Evolutionary conservation across 345 rosid genomes (phyloP).

Genomic region (Corymbia maculata): DNA sequence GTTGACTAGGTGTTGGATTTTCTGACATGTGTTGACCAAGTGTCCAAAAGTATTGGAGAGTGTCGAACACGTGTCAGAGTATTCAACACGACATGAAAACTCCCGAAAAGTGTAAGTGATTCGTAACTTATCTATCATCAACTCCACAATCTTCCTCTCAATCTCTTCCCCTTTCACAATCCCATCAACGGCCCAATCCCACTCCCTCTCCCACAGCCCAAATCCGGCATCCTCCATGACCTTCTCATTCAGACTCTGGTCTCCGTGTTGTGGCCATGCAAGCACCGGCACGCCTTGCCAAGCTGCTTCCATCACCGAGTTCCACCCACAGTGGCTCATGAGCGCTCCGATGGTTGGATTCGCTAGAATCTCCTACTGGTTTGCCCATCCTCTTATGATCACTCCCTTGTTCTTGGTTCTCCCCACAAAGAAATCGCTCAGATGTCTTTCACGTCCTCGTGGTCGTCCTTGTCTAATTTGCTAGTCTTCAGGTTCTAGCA

Average conservation of each 20-base stretch:
- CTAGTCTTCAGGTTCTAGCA: slow-evolving; percentile 26
- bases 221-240: slow-evolving; percentile 10
- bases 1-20: too few species aligned
- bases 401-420: slow-evolving; percentile 9
- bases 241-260: slow-evolving; percentile 27
- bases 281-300: slow-evolving; percentile 21
- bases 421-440: slow-evolving; percentile 12
- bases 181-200: slow-evolving; percentile 13
- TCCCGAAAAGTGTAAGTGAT: too few species aligned
- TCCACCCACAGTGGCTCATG: slow-evolving; percentile 1
- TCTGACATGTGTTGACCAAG: too few species aligned
- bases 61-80: too few species aligned
- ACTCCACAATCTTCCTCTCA: slow-evolving; percentile 6
- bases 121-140: slow-evolving; percentile 12
- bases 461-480: slow-evolving; percentile 28
- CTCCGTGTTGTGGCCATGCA: slow-evolving; percentile 34
- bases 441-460: slow-evolving; percentile 10
- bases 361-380: slow-evolving; percentile 21
- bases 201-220: slow-evolving; percentile 13
- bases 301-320: slow-evolving; percentile 37
- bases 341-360: slow-evolving; percentile 28
- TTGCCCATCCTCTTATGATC: slow-evolving; percentile 24
- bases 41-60: too few species aligned
- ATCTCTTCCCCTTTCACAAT: slow-evolving; percentile 29
- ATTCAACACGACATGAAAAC: too few species aligned